phyloP scores from a whole-genome alignment of 176 grass and related monocot species.

The Oryza longistaminata region DNA sequence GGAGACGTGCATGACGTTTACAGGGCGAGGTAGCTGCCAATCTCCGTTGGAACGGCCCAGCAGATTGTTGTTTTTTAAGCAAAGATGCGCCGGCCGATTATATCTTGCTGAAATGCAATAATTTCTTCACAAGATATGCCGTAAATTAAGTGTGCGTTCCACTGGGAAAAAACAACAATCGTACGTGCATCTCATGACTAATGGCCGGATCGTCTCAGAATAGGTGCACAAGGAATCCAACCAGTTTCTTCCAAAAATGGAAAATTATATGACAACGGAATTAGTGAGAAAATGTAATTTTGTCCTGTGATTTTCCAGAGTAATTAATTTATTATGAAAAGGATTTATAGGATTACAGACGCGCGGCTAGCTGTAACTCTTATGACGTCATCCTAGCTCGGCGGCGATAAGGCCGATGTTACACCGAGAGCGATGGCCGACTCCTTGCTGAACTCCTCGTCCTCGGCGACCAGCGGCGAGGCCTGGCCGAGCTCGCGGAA shows the following conservation, averaged over 20 bases:
- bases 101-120: too few species aligned
- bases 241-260: not conserved
- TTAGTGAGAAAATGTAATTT: not conserved
- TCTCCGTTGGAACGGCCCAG: too few species aligned
- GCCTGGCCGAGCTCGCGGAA: slow-evolving; percentile 20
- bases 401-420: slow-evolving; percentile 8
- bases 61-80: too few species aligned
- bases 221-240: not conserved
- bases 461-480: slow-evolving; percentile 37
- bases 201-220: not conserved
- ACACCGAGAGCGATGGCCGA: slow-evolving; percentile 42
- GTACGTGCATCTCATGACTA: not conserved
- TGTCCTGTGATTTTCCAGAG: not conserved
- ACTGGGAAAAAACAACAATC: not conserved
- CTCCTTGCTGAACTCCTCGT: slow-evolving; percentile 40
- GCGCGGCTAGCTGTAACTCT: not conserved
- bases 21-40: too few species aligned
- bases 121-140: not conserved
- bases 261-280: too few species aligned
- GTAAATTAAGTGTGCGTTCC: not conserved
- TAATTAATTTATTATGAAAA: not conserved
- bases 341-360: not conserved
- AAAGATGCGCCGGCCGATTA: too few species aligned
- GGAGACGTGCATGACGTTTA: too few species aligned
- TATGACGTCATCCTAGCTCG: not conserved